Evolutionary conservation across 2,329 filamentous ascomycete genomes (phyloP), one percentile per base, ranked within the genome.

Genomic region (Leptographium flavum): DNA sequence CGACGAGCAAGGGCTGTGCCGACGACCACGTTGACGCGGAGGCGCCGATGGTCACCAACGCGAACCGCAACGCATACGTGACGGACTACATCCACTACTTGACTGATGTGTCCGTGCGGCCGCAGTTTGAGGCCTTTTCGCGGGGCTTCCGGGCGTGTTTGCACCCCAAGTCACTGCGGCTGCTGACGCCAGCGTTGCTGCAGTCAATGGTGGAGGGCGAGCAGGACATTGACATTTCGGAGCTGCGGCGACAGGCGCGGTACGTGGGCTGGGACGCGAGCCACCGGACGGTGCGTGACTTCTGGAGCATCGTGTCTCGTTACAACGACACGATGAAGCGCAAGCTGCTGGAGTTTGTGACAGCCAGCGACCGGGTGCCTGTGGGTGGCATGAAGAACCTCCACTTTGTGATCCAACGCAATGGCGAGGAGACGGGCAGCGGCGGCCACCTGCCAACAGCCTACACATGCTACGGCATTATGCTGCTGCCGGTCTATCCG

Each of bases 391-490:
- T 88, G 57, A 74, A 76, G 50, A 87, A 83, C 54, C 67, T 96
- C 39, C 79, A 83, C 56, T 96, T 96, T 60, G 76, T 85, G 14
- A 73, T 98, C 37, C 83, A 90, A 61, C 79, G 75, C 55, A 87
- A 87, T 57, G 79, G 84, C 15, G 70, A 79, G 45, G 81, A 74
- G 52, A 65, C 70, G 7, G 68, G 64, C 2, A 65, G 67, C 2
- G 57, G 59, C 3, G 73, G 71, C 0, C 73, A 75, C 50, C 56
- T 98, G 54, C 92, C 92, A 4, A 94, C 83, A 5, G 90, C 86
- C 49, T 82, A 87, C 56, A 98, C 92, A 0, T 98, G 92, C 62
- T 96, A 94, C 64, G 87, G 90, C 2, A 88, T 84, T 40, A 63
- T 98, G 39, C 64, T 94, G 52, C 61, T 98, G 49, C 92, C 92